Evolutionary conservation across 352 stramenopile genomes (phyloP).

Genomic region (Halophytophthora batemanensis): DNA sequence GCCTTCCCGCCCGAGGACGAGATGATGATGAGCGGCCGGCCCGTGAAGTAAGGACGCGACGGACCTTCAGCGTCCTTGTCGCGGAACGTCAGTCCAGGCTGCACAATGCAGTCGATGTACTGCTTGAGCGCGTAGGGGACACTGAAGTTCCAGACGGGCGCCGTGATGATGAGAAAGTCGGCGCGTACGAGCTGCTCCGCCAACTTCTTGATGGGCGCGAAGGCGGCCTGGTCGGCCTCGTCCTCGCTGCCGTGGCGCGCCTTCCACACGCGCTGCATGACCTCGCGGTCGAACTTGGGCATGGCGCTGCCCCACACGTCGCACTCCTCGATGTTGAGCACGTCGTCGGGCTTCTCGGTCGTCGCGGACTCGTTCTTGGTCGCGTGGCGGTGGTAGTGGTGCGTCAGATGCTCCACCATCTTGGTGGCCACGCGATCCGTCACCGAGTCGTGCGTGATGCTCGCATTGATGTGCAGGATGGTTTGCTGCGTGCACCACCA

Average conservation of each 20-base stretch:
- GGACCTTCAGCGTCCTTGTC: conserved; percentile 59
- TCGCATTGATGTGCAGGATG: conserved; percentile 77
- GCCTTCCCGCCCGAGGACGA: conserved; percentile 70
- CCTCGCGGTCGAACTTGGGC: conserved; percentile 70
- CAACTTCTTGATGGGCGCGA: conserved; percentile 60
- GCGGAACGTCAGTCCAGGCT: conserved; percentile 65
- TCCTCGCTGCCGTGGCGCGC: conserved; percentile 62
- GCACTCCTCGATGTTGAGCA: conserved; percentile 66
- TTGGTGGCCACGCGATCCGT: conserved; percentile 62
- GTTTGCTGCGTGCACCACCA: conserved; percentile 33
- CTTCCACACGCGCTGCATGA: conserved; percentile 67
- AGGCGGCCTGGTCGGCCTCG: conserved; percentile 47
- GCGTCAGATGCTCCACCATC: conserved; percentile 66
- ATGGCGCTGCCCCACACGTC: conserved; percentile 62
- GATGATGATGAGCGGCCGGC: conserved; percentile 65
- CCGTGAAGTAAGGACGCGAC: conserved; percentile 56
- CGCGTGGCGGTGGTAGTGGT: conserved; percentile 68
- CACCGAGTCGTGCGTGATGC: conserved; percentile 69
- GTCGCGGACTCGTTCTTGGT: conserved; percentile 12
- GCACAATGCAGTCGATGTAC: conserved; percentile 81
- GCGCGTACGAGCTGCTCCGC: conserved; percentile 59
- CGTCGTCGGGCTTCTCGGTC: conserved; percentile 29
- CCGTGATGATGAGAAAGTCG: conserved; percentile 76
- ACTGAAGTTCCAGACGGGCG: conserved; percentile 77
- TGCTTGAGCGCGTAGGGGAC: conserved; percentile 80